Evolutionary conservation across 2,329 filamentous ascomycete species (phyloP), one percentile per base, ranked within the genome.

Genomic region (Penicillium brevicompactum): DNA sequence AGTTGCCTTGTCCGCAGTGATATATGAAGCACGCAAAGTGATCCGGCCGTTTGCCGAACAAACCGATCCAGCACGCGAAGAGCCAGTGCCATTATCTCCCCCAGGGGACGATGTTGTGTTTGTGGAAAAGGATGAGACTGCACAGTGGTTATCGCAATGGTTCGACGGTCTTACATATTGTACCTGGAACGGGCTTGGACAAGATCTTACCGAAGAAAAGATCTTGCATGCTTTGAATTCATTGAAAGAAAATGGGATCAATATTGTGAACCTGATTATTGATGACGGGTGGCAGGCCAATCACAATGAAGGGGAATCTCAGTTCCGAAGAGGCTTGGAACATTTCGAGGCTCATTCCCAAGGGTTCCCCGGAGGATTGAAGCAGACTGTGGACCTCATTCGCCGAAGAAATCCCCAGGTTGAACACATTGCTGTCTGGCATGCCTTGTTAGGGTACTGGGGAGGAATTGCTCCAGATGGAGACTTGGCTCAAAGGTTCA

Each of bases 231-330:
- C 92, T 1, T 78, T 97, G 1, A 85, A 91, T 55, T 81, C 83
- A 1, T 77, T 99, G 10, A 82, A 87, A 4, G 78, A 85, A 30
- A 82, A 89, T 53, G 83, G 87, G 1, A 90, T 99, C 67, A 86
- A 88, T 41, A 82, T 97, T 44, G 87, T 86, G 0, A 96, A 87
- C 66, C 80, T 99, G 2, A 96, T 97, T 58, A 96, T 99, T 59
- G 94, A 99, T 65, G 94, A 99, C 69, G 96, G 95, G 65, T 99
- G 94, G 94, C 92, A 96, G 73, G 85, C 88, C 8, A 81, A 96
- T 6, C 83, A 87, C 24, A 78, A 79, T 27, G 76, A 82, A 58
- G 82, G 80, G 4, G 74, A 80, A 13, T 78, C 73, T 1, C 81
- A 84, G 60, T 82, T 81, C 60, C 68, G 75, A 37, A 74, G 81